These are phyloP conservation scores for Backusella tuberculispora DNA, from an alignment of 192 early-diverging fungal species.

Conservation along the genomic window DNA sequence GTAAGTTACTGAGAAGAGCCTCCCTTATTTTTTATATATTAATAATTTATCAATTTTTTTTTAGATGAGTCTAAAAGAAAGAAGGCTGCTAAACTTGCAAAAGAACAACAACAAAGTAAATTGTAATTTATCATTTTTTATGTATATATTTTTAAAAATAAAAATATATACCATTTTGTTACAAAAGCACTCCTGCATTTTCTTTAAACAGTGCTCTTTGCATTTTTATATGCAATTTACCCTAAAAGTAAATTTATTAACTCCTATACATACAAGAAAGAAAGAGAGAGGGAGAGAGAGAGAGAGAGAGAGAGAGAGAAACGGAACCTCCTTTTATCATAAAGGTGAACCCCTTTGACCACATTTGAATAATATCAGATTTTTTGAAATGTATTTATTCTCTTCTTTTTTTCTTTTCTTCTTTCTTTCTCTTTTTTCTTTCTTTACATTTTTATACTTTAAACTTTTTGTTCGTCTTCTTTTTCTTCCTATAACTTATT, in stretches of 20 bases:
- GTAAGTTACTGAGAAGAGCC: slow-evolving; percentile 24
- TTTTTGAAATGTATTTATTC: not conserved
- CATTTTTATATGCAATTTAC: not conserved
- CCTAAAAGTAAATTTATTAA: not conserved
- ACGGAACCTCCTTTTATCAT: not conserved
- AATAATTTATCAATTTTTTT: not conserved
- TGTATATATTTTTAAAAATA: not conserved
- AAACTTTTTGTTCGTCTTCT: not conserved
- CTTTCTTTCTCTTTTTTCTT: not conserved
- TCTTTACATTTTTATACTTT: not conserved
- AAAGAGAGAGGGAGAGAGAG: not conserved
- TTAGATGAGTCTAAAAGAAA: slow-evolving; percentile 15
- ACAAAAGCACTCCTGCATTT: slow-evolving; percentile 8
- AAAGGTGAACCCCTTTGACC: not conserved
- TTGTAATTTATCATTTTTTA: slow-evolving; percentile 15
- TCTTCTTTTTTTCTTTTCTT: slow-evolving; percentile 4
- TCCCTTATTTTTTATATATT: too few species aligned
- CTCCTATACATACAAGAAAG: not conserved
- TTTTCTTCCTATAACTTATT: not conserved
- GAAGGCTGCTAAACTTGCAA: slow-evolving; percentile 18
- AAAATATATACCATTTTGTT: not conserved
- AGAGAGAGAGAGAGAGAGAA: not conserved
- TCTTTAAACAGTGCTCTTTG: not conserved
- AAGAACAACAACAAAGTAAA: slow-evolving; percentile 8
- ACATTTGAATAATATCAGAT: not conserved